Conservation (phyloP, 352 stramenopile species). For the Phytophthora pinifolia region DNA sequence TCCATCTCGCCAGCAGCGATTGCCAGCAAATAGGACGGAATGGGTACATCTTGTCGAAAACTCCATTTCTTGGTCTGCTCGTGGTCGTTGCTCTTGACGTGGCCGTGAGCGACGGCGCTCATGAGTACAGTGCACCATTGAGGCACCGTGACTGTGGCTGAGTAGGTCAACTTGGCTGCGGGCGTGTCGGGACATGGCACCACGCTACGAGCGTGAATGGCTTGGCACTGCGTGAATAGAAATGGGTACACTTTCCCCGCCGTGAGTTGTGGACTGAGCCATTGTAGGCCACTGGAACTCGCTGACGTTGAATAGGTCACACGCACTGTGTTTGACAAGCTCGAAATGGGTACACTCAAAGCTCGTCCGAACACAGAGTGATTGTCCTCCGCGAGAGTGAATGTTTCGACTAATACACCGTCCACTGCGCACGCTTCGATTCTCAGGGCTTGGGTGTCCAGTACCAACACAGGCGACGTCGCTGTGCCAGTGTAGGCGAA, state of each 20-base stretch:
- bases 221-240: conserved; percentile 92
- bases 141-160: conserved; percentile 88
- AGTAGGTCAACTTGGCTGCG: conserved; percentile 94
- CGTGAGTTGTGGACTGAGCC: conserved; percentile 91
- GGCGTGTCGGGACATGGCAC: conserved; percentile 95
- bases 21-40: conserved; percentile 94
- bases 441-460: conserved; percentile 85
- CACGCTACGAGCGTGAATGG: conserved; percentile 94
- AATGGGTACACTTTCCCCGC: conserved; percentile 93
- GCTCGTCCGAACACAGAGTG: conserved; percentile 63
- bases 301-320: conserved; percentile 79
- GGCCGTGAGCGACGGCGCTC: conserved; percentile 64
- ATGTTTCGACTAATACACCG: conserved; percentile 42
- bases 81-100: conserved; percentile 22
- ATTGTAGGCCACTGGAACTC: conserved; percentile 79
- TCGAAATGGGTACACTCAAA: conserved; percentile 54
- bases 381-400: conserved; percentile 39
- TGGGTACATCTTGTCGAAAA: conserved; percentile 91
- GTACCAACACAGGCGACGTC: conserved; percentile 39
- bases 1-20: conserved; percentile 91
- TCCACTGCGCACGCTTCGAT: conserved; percentile 78
- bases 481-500: conserved; percentile 44
- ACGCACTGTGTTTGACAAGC: conserved; percentile 43
- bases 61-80: conserved; percentile 43
- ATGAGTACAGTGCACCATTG: conserved; percentile 92